Base-by-base conservation (phyloP, 495 filamentous ascomycete genomes). In the Penicillium silybi region DNA sequence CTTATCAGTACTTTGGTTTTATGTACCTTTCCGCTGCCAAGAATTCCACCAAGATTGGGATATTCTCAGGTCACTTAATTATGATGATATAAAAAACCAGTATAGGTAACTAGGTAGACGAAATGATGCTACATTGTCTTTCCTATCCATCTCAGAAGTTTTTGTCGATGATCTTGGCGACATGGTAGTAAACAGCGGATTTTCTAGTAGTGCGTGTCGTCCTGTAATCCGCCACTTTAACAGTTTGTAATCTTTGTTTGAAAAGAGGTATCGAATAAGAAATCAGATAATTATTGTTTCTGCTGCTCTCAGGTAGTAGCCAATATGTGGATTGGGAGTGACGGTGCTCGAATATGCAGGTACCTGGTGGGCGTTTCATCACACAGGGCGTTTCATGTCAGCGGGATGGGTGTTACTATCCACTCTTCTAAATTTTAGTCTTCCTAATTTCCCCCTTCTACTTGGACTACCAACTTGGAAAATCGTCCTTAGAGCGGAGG, bases 331-430 rank as follows among this genome's bases (percentile, higher is more conserved):
- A 46, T 57, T 47, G n/a, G 43, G 44, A 58, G 26, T 58, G 42
- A 54, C 38, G 11, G 49, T 11, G 40, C 46, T 61, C 46, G 39
- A 51, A 51, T 41, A 11, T 48, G 29, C 15, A 61, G 41, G 58
- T 61, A 58, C 54, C 50, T 51, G 4, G 50, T 46, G n/a, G 50
- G 40, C 40, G 52, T 62, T 59, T 59, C 52, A 55, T 44, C 52
- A 62, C 45, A 42, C 15, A 51, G 48, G 58, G 58, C 49, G 46
- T 56, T 62, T 62, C 56, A 59, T 62, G 22, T 59, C 56, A 55
- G 44, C 54, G 44, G 59, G 57, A 60, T 57, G 45, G 54, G 45
- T 41, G 44, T 53, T 58, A 50, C 20, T n/a, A n/a, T n/a, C n/a
- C n/a, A n/a, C n/a, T n/a, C n/a, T n/a, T n/a, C n/a, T n/a, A n/a